These are phyloP conservation scores for Aquilaria agallochum DNA, from an alignment of 441 rosid species.

Conservation along the genomic window DNA sequence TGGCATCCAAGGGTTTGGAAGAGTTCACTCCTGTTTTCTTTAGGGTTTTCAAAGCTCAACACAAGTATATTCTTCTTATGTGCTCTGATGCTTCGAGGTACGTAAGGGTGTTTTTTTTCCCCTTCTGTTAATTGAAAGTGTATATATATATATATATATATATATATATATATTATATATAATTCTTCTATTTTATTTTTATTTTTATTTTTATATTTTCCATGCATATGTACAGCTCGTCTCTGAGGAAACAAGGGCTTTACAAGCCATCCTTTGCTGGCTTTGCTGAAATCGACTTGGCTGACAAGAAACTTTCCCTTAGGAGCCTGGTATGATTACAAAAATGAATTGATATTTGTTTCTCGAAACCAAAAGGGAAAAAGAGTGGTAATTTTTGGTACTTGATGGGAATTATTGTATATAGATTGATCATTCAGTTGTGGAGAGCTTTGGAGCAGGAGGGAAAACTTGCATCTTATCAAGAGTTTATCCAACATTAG, in stretches of 20 bases:
- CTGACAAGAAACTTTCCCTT: constrained; percentile 48
- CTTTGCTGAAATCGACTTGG: constrained; percentile 59
- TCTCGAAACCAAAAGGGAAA: no score
- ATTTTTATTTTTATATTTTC: no score
- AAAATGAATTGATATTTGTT: no score
- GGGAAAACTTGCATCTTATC: constrained; percentile 73
- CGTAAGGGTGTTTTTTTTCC: no score
- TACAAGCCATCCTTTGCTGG: constrained; percentile 85
- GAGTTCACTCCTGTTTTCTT: constrained; percentile 83
- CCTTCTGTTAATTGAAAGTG: no score
- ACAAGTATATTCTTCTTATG: constrained; percentile 53
- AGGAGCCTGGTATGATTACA: constrained; percentile 54
- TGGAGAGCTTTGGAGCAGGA: constrained; percentile 70
- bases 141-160: no score
- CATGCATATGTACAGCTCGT: constrained; percentile 36
- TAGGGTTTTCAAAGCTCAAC: constrained; percentile 47
- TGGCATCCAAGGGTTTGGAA: constrained; percentile 54
- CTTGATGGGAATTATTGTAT: neutral
- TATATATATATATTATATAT: no score
- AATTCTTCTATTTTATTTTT: no score
- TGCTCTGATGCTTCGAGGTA: constrained; percentile 85
- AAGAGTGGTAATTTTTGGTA: no score
- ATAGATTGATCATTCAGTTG: constrained; percentile 74
- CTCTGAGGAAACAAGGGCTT: constrained; percentile 25
- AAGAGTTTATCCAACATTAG: constrained; percentile 66